These are phyloP conservation scores for Eutrema heterophyllum DNA, from an alignment of 345 rosid genomes.

Conservation along the genomic window DNA sequence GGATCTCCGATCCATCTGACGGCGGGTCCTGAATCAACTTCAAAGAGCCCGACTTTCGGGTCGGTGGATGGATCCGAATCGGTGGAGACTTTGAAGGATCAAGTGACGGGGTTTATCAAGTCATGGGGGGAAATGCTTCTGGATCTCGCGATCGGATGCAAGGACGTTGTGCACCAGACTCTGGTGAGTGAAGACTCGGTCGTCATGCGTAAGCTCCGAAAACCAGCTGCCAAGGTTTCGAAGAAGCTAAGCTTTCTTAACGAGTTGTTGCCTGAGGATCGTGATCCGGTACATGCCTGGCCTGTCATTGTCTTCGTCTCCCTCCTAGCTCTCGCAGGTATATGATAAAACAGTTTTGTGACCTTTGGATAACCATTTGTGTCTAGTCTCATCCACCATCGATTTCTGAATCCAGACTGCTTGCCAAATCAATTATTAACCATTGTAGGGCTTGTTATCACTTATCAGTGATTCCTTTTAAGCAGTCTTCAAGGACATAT, in stretches of 20 bases:
- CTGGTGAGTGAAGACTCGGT: conserved; percentile 66
- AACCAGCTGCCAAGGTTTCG: conserved; percentile 57
- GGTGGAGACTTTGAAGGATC: conserved; percentile 61
- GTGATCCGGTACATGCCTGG: conserved; percentile 87
- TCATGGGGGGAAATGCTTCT: conserved; percentile 93
- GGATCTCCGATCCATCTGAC: conserved; percentile 35
- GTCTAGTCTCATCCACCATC: neutral
- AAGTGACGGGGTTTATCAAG: conserved; percentile 60
- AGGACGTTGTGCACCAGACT: conserved; percentile 60
- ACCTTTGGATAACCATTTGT: neutral
- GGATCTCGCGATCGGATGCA: conserved; percentile 75
- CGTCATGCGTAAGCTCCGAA: conserved; percentile 60
- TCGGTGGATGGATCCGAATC: conserved; percentile 24
- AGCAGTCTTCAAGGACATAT: neutral
- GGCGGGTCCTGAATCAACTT: conserved; percentile 26
- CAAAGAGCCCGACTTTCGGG: conserved; percentile 16
- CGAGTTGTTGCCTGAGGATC: conserved; percentile 94
- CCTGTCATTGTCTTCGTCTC: conserved; percentile 65
- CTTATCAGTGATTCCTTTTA: neutral
- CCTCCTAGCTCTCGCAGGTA: conserved; percentile 80
- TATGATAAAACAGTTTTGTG: neutral
- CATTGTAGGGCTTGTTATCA: neutral
- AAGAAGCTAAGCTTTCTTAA: conserved; percentile 67
- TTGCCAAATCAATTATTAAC: neutral
- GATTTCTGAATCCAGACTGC: neutral